Conservation (phyloP, 75 land plant species). For the Picea glauca region DNA sequence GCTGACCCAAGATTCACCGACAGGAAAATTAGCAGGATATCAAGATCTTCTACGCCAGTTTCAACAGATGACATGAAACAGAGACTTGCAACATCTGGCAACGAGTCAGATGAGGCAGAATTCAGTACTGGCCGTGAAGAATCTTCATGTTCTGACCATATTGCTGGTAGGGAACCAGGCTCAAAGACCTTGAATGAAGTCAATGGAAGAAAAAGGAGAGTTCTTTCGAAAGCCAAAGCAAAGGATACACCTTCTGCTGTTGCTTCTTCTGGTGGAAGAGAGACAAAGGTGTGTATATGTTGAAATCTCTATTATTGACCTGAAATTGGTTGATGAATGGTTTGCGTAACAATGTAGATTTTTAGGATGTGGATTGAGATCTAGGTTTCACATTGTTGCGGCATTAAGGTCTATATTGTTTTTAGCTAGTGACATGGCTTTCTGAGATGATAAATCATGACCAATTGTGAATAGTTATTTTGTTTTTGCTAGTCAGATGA, state of each 20-base stretch:
- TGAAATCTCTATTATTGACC: not conserved
- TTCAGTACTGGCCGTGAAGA: conserved; percentile 49
- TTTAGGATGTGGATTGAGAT: not conserved
- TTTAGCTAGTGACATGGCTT: not conserved
- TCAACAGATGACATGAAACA: conserved; percentile 11
- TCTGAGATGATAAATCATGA: not conserved
- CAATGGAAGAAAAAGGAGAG: conserved; percentile 56
- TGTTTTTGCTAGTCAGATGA: too few species aligned
- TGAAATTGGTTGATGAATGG: not conserved
- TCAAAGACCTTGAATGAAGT: conserved; percentile 16
- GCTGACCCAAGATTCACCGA: conserved; percentile 20
- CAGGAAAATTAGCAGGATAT: conserved; percentile 11
- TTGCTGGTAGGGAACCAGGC: conserved; percentile 22
- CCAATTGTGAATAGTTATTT: too few species aligned
- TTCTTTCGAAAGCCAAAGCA: conserved; percentile 32
- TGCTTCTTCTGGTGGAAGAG: conserved; percentile 19
- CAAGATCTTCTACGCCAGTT: conserved; percentile 15
- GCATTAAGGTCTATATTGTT: not conserved
- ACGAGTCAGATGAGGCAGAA: conserved; percentile 49
- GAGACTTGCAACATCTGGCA: conserved; percentile 8
- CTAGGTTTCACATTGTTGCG: not conserved
- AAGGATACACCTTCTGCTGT: conserved; percentile 24
- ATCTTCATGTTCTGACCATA: conserved; percentile 51
- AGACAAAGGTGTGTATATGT: conserved; percentile 28
- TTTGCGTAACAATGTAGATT: not conserved